Conservation (phyloP, 306 rosid species). For the Gynostemma pentaphyllum region DNA sequence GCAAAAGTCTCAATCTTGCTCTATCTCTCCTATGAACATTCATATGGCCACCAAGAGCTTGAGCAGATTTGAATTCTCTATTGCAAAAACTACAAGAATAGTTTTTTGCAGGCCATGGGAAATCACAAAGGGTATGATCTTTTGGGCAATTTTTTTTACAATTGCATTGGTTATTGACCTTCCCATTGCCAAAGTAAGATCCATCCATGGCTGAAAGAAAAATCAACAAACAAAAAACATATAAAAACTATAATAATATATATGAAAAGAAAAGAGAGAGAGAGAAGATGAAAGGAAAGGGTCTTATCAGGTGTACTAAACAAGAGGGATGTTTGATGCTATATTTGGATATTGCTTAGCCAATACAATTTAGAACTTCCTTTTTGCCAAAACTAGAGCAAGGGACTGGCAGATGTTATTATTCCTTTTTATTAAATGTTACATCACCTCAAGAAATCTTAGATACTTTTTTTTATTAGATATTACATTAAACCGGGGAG, state of each 20-base stretch:
- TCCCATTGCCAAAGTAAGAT: slow-evolving; percentile 26
- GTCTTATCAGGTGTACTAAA: slow-evolving; percentile 35
- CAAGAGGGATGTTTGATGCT: slow-evolving; percentile 26
- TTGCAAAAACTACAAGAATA: slow-evolving; percentile 67
- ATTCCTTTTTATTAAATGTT: slow-evolving; percentile 5
- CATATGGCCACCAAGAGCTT: slow-evolving; percentile 87
- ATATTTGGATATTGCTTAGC: slow-evolving; percentile 38
- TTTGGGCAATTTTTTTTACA: slow-evolving; percentile 22
- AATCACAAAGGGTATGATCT: slow-evolving; percentile 24
- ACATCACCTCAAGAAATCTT: slow-evolving; percentile 10
- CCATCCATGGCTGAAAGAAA: slow-evolving; percentile 37
- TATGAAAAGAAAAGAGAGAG: too few relatives aligned
- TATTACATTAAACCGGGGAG: too few relatives aligned
- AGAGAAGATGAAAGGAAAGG: slow-evolving; percentile 17
- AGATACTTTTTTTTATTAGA: too few relatives aligned
- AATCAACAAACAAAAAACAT: background rate
- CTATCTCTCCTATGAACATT: slow-evolving; percentile 87
- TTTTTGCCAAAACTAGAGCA: slow-evolving; percentile 30
- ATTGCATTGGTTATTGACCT: slow-evolving; percentile 20
- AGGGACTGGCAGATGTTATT: slow-evolving; percentile 13
- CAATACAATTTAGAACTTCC: slow-evolving; percentile 30
- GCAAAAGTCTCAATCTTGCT: slow-evolving; percentile 49
- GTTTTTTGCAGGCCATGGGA: slow-evolving; percentile 48
- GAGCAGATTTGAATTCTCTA: slow-evolving; percentile 79
- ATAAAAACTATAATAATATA: too few relatives aligned